Conservation (phyloP, 2,329 filamentous ascomycete genomes). For the Neofusicoccum laricinum region DNA sequence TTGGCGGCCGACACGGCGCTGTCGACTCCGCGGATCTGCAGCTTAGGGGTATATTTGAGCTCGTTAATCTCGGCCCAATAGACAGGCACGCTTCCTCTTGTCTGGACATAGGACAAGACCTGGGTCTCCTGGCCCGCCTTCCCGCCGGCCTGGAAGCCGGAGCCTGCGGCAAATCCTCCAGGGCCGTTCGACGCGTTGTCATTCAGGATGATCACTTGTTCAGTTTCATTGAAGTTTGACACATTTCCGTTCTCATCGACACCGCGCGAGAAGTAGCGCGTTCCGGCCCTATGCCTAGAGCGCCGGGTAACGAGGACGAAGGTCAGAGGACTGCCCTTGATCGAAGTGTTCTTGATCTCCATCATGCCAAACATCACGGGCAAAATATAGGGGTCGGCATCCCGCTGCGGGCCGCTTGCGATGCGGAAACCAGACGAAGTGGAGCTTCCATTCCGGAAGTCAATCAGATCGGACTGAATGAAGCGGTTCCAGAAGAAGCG, state of each 20-base stretch:
- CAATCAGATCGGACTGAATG: conserved; percentile 84
- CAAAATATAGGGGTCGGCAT: conserved; percentile 85
- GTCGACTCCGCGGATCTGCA: conserved; percentile 84
- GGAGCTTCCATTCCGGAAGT: conserved; percentile 67
- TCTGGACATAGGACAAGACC: conserved; percentile 92
- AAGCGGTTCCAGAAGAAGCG: conserved; percentile 99
- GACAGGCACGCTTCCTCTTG: conserved; percentile 89
- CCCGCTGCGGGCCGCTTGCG: conserved; percentile 68
- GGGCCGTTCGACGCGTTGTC: conserved; percentile 69
- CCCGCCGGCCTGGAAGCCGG: conserved; percentile 64
- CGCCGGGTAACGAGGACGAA: conserved; percentile 84
- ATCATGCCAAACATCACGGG: conserved; percentile 97
- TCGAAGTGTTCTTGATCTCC: conserved; percentile 78
- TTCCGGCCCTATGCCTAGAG: conserved; percentile 84
- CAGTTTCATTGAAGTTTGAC: conserved; percentile 99
- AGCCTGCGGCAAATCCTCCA: conserved; percentile 75
- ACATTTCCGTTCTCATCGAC: conserved; percentile 91
- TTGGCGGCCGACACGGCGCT: conserved; percentile 73
- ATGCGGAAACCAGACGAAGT: conserved; percentile 53
- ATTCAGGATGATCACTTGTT: conserved; percentile 87
- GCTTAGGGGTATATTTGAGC: conserved; percentile 83
- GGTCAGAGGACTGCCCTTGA: conserved; percentile 82
- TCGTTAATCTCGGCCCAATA: conserved; percentile 97
- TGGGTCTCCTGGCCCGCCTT: conserved; percentile 71
- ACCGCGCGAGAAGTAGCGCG: conserved; percentile 90